Conservation (phyloP, 2,329 filamentous ascomycete species). For the Aspergillus sclerotialis region DNA sequence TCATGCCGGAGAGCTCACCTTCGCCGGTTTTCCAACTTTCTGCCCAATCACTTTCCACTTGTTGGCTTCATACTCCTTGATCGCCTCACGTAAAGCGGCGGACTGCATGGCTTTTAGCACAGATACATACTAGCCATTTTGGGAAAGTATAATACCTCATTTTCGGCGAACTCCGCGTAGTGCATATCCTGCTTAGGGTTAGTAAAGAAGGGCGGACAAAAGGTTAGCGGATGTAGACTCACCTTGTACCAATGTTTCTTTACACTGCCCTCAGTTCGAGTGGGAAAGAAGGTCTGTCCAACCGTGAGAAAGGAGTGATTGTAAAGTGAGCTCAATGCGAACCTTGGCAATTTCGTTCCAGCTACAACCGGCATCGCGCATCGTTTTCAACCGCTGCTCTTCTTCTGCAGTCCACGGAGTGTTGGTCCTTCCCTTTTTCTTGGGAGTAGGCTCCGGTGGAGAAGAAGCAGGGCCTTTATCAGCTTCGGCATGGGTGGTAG, state of each 20-base stretch:
- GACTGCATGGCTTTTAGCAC: constrained; percentile 24
- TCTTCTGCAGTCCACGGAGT: constrained; percentile 96
- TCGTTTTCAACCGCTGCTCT: constrained; percentile 83
- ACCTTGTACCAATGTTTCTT: constrained; percentile 99
- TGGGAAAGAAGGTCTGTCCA: constrained; percentile 75
- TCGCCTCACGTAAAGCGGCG: constrained; percentile 68
- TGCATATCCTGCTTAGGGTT: constrained; percentile 76
- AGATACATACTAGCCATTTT: not conserved
- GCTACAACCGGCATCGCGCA: constrained; percentile 86
- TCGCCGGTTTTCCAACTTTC: constrained; percentile 96
- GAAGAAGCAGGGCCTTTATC: constrained; percentile 16
- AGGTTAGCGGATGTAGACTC: constrained; percentile 16
- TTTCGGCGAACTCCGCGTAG: constrained; percentile 95
- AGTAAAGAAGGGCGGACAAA: constrained; percentile 4
- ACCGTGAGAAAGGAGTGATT: constrained; percentile 3
- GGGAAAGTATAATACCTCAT: constrained; percentile 50
- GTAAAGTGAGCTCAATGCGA: constrained; percentile 12
- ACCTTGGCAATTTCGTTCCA: constrained; percentile 99
- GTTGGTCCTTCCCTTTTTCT: constrained; percentile 95
- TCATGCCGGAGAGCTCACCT: constrained; percentile 51
- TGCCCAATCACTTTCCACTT: constrained; percentile 98
- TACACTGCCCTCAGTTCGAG: constrained; percentile 89
- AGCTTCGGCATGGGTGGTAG: constrained; percentile 23
- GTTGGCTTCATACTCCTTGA: constrained; percentile 97
- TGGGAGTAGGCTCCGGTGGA: constrained; percentile 25